Percentiles rank a stretch among this genome's conserved stretches.
Conservation (phyloP, 2,329 filamentous ascomycete species). For the Phialemonium atrogriseum region DNA sequence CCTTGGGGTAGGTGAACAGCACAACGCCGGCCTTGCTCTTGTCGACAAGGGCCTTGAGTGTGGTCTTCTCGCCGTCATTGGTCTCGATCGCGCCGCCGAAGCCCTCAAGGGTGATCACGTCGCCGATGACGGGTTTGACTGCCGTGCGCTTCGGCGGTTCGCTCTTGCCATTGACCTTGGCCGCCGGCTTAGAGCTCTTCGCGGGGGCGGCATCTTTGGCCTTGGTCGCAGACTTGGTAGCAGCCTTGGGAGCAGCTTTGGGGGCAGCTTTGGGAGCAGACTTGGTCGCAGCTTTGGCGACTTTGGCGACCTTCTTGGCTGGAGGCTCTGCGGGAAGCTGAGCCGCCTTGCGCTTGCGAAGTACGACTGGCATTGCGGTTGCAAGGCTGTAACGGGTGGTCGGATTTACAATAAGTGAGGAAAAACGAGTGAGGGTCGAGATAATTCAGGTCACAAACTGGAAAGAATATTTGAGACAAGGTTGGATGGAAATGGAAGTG, state of each 20-base stretch:
- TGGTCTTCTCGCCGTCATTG: constrained; percentile 74
- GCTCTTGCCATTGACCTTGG: constrained; percentile 16
- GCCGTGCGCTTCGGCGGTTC: too few relatives aligned
- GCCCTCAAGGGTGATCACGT: constrained; percentile 45
- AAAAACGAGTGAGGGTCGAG: constrained; percentile 11
- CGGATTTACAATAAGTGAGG: not conserved
- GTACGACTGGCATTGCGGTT: constrained; percentile 44
- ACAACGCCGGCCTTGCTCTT: constrained; percentile 81
- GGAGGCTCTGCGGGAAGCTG: constrained; percentile 36
- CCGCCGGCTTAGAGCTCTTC: constrained; percentile 20
- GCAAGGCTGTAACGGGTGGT: constrained; percentile 1
- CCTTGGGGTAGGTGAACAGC: constrained; percentile 92
- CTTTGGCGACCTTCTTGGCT: constrained; percentile 33
- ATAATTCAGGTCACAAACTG: not conserved
- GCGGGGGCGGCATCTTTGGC: constrained; percentile 14
- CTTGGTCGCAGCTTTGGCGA: constrained; percentile 17
- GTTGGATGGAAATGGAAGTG: constrained; percentile 1
- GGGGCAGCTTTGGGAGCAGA: constrained; percentile 16
- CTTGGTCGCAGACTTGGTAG: constrained; percentile 9
- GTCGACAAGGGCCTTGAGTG: constrained; percentile 70
- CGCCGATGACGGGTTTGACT: constrained; percentile 42
- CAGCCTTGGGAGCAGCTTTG: constrained; percentile 10
- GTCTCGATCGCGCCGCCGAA: constrained; percentile 72
- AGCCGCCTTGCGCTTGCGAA: constrained; percentile 54
- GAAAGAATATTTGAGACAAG: not conserved